Evolutionary conservation across 371 early-diverging fungal species (phyloP).

Genomic region (Entomophthora muscae): DNA sequence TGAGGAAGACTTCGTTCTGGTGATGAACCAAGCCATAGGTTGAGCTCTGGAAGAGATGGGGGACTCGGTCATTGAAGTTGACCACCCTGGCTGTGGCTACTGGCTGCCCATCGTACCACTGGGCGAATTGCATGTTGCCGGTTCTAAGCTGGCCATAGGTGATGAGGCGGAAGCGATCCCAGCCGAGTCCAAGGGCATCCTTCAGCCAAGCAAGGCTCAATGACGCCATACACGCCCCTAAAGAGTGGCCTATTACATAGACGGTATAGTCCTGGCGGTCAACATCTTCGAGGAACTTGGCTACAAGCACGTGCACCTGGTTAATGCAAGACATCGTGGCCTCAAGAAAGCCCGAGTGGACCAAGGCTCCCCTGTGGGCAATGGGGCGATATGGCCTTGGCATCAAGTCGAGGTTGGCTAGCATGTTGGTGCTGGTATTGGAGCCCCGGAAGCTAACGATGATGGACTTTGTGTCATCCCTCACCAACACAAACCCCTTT

Average conservation of each 20-base stretch:
- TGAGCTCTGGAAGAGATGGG: neutral
- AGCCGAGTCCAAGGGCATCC: neutral
- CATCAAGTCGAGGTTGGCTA: neutral
- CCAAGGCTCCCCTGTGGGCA: neutral
- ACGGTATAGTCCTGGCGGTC: neutral
- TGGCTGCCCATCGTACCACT: neutral
- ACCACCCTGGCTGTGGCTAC: neutral
- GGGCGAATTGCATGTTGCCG: neutral
- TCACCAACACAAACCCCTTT: neutral
- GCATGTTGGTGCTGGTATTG: neutral
- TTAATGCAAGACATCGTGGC: neutral
- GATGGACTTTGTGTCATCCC: neutral
- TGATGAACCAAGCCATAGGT: neutral
- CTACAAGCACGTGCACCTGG: neutral
- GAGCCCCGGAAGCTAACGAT: neutral
- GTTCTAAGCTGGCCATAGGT: slow-evolving; percentile 2
- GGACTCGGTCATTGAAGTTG: neutral
- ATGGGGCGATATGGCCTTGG: neutral
- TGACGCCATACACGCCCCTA: neutral
- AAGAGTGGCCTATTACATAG: neutral
- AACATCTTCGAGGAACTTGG: neutral
- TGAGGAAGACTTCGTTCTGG: neutral
- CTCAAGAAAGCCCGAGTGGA: neutral
- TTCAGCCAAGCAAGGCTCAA: neutral
- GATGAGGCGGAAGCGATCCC: neutral